Evolutionary conservation across 352 stramenopile genomes (phyloP).

Genomic region (Pythium aphanidermatum): DNA sequence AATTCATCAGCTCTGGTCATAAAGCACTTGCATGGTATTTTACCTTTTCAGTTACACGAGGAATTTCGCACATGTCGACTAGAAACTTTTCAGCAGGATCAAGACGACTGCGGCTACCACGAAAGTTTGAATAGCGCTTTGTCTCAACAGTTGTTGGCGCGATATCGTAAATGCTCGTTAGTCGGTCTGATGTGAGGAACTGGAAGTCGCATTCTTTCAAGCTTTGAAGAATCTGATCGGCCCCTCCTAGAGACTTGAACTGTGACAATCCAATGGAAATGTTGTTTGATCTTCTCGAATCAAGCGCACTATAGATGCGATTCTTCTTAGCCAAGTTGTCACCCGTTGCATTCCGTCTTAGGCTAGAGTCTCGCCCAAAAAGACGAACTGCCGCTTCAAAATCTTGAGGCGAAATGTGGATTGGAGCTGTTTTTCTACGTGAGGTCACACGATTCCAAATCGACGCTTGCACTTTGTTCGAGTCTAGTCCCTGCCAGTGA

Average conservation of each 20-base stretch:
- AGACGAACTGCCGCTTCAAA: conserved; percentile 51
- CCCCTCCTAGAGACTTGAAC: conserved; percentile 54
- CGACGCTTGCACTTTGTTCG: conserved; percentile 42
- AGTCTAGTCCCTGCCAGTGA: conserved; percentile 72
- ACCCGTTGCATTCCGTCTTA: too few relatives aligned
- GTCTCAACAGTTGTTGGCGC: conserved; percentile 50
- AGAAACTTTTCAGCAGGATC: conserved; percentile 60
- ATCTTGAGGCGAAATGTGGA: conserved; percentile 62
- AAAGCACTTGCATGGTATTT: too few relatives aligned
- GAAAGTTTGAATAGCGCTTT: conserved; percentile 72
- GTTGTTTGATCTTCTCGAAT: conserved; percentile 73
- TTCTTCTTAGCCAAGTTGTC: conserved; percentile 27
- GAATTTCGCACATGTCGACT: conserved; percentile 66
- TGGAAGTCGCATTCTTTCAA: conserved; percentile 48
- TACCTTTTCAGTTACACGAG: conserved; percentile 69
- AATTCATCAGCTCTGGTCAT: neutral
- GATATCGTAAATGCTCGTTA: conserved; percentile 63
- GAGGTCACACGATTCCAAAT: conserved; percentile 72
- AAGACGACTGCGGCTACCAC: conserved; percentile 36
- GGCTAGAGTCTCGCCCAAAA: conserved; percentile 42
- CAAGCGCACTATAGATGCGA: conserved; percentile 43
- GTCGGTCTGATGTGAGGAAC: conserved; percentile 52
- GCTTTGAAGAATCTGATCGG: conserved; percentile 37
- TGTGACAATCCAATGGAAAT: conserved; percentile 77
- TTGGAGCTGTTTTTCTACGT: conserved; percentile 56